Evolutionary conservation across 2,329 filamentous ascomycete species (phyloP), one percentile per base, ranked within the genome.

Genomic region (Pseudopithomyces maydicus): DNA sequence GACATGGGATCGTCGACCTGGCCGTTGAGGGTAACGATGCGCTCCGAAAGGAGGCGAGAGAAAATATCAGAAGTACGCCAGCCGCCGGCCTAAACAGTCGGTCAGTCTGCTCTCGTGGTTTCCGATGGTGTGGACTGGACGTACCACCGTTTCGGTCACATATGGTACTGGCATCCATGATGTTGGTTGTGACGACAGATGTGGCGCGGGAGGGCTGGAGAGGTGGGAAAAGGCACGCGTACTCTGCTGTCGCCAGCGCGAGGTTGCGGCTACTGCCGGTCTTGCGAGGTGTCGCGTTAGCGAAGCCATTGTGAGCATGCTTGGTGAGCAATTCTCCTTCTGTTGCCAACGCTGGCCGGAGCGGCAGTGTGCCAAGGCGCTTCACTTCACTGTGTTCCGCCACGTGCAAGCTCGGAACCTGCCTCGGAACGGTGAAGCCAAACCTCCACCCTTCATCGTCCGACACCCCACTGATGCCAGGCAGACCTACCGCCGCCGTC

Each of bases 11-110:
- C 91, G 79, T 98, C 90, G 56, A 98, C 92, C 71, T 90, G 84
- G 70, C 94, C 94, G 71, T 97, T 97, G 35, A 98, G 85, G 74
- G 91, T 97, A 71, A 99, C 85, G 70, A 98, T 98, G 62, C 94
- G 91, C 82, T 98, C 94, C 68, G 80, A 78, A n/a, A 81, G 74
- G 11, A 80, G 75, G 48, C 79, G 77, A 26, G 75, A 80, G 74
- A 76, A 81, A 56, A 78, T 81, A 61, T 79, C 81, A 47, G 77
- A 81, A 51, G 80, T 82, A 70, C 82, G 80, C 77, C 77, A 82
- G 61, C 79, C 79, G 63, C 81, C 80, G 68, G 77, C 79, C 78
- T 81, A 64, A 36, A 46, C 48, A 61, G 68, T 79, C 66, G 79
- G 75, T 57, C 53, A 32, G 19, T 42, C 3, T 11, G 11, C 2